phyloP scores from a whole-genome alignment of 75 land plant species.

The Selaginella tamariscina region DNA sequence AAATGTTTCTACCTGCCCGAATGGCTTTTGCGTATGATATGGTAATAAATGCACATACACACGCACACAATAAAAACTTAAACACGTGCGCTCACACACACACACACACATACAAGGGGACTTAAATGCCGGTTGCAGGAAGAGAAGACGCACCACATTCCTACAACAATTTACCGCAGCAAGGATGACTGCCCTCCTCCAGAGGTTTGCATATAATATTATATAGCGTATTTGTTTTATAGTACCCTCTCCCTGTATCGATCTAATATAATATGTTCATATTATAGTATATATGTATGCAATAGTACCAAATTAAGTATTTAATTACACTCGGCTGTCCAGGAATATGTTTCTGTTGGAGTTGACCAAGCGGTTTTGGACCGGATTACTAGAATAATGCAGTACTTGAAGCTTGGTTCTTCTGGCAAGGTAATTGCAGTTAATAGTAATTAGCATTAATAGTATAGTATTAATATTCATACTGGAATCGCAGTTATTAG shows the following conservation, averaged over 20 bases:
- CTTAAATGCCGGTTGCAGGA: conserved; percentile 30
- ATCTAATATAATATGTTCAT: no score
- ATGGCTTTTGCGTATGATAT: conserved; percentile 80
- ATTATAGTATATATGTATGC: no score
- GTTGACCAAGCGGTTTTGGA: conserved; percentile 96
- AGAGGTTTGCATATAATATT: conserved; percentile 37
- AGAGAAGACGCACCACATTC: conserved; percentile 67
- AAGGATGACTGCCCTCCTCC: conserved; percentile 97
- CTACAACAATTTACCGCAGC: conserved; percentile 93
- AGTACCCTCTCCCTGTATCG: no score
- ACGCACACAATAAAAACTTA: no score
- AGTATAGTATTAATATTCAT: no score
- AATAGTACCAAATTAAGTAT: no score
- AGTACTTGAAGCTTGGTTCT: conserved; percentile 95
- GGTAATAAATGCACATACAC: conserved; percentile 30
- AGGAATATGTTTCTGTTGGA: conserved; percentile 94
- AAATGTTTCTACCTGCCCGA: conserved; percentile 95
- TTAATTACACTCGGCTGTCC: no score
- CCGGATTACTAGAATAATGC: conserved; percentile 94
- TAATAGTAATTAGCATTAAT: background rate
- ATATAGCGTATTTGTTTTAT: no score
- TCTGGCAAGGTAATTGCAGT: conserved; percentile 54
- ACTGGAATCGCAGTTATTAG: no score
- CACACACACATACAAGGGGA: no score
- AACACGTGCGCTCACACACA: no score